These are phyloP conservation scores for Trifolium fragiferum DNA, from an alignment of 306 rosid species.

Conservation along the genomic window DNA sequence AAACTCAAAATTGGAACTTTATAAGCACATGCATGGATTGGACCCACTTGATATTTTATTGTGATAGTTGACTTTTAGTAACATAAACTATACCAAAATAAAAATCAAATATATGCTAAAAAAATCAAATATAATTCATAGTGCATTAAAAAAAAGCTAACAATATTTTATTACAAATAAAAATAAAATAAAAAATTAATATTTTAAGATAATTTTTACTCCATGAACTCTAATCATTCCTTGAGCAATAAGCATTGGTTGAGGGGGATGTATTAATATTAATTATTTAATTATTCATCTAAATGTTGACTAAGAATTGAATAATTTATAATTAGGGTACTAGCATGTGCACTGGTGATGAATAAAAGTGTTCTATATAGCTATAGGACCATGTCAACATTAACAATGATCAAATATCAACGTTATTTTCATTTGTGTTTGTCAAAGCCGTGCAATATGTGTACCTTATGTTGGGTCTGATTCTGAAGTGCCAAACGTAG, in stretches of 20 bases:
- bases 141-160: too few species aligned
- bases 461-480: constrained; percentile 43
- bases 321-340: constrained; percentile 4
- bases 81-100: constrained; percentile 2
- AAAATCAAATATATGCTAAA: not conserved
- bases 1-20: not conserved
- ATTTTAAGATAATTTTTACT: not conserved
- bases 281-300: constrained; percentile 17
- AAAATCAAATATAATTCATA: not conserved
- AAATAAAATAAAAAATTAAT: not conserved
- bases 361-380: constrained; percentile 14
- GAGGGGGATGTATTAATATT: not conserved
- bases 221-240: constrained; percentile 27
- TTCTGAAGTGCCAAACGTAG: constrained; percentile 26
- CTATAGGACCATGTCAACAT: constrained; percentile 39
- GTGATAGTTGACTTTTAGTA: constrained; percentile 27
- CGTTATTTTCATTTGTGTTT: constrained; percentile 27
- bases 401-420: constrained; percentile 13
- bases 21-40: constrained; percentile 11
- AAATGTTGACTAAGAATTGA: constrained; percentile 5
- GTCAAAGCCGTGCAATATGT: constrained; percentile 40
- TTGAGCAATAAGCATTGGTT: constrained; percentile 26
- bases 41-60: constrained; percentile 34
- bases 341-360: constrained; percentile 32
- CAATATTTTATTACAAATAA: not conserved